Percentiles rank a stretch among this genome's conserved stretches.
These are phyloP conservation scores for Pseudevernia furfuracea DNA, from an alignment of 495 filamentous ascomycete genomes.

Conservation along the genomic window DNA sequence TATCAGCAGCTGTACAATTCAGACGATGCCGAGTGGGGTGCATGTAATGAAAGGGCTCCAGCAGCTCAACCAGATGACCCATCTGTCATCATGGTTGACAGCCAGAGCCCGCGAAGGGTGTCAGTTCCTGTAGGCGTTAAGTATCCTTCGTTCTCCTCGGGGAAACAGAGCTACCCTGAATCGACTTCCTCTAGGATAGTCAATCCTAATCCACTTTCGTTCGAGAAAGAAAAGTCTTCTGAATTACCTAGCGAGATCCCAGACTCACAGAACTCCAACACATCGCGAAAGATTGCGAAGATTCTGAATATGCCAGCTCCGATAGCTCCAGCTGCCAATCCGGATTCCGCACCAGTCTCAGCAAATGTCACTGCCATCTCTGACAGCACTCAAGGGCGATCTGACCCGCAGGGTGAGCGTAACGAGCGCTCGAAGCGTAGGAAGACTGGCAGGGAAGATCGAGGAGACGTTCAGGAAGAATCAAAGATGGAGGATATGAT, in stretches of 20 bases:
- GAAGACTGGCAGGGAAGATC: neutral
- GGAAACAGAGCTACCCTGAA: neutral
- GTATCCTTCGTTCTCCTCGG: neutral
- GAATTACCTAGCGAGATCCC: slow-evolving; percentile 10
- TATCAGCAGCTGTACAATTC: neutral
- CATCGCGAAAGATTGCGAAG: neutral
- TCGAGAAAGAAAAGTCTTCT: neutral
- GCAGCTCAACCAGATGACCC: neutral
- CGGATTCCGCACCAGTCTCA: neutral
- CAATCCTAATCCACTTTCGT: neutral
- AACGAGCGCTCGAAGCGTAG: neutral
- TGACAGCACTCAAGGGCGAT: neutral
- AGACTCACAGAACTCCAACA: slow-evolving; percentile 9
- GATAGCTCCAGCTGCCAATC: neutral
- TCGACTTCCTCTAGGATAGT: neutral
- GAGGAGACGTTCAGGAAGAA: neutral
- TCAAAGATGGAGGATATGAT: neutral
- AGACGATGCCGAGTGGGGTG: neutral
- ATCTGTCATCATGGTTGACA: slow-evolving; percentile 7
- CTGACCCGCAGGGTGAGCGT: neutral
- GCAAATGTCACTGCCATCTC: neutral
- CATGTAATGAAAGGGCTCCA: neutral
- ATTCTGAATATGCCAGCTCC: too few species aligned
- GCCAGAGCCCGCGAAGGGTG: slow-evolving; percentile 14
- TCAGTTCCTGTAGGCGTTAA: slow-evolving; percentile 5